phyloP scores from a whole-genome alignment of 768 basidiomycete genomes.

The Pisolithus microcarpus region DNA sequence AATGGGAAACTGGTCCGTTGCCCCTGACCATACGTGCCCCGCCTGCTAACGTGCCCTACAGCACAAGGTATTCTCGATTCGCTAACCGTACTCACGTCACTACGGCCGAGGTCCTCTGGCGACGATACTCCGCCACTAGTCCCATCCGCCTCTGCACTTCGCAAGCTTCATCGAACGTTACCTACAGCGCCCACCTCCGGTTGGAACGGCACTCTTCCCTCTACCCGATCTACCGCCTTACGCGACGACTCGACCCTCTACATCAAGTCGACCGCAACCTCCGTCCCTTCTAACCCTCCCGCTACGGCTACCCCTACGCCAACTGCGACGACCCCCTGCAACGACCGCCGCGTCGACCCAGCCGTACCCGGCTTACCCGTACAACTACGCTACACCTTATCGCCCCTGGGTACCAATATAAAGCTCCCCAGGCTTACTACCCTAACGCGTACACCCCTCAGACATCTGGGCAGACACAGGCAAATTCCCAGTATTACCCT shows the following conservation, averaged over 20 bases:
- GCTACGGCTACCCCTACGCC: slow-evolving; percentile 30
- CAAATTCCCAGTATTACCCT: slow-evolving; percentile 30
- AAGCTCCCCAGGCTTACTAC: slow-evolving; percentile 33
- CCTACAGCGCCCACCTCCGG: slow-evolving; percentile 52
- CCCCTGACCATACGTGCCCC: slow-evolving; percentile 2
- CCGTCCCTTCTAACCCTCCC: slow-evolving; percentile 26
- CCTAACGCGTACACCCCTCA: slow-evolving; percentile 21
- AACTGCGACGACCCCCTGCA: slow-evolving; percentile 14
- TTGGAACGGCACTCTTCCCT: slow-evolving; percentile 70
- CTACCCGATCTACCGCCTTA: slow-evolving; percentile 50
- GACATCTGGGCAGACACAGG: slow-evolving; percentile 20
- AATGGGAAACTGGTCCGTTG: slow-evolving; percentile 72
- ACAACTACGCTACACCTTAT: slow-evolving; percentile 30
- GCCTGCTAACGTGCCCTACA: slow-evolving; percentile 25
- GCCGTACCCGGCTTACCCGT: slow-evolving; percentile 28
- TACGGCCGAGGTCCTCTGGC: slow-evolving; percentile 56
- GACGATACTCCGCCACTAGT: slow-evolving; percentile 41
- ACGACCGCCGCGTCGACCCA: slow-evolving; percentile 21
- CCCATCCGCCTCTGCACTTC: slow-evolving; percentile 60
- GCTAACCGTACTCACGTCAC: slow-evolving; percentile 55
- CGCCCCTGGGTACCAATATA: slow-evolving; percentile 31
- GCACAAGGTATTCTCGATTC: slow-evolving; percentile 71
- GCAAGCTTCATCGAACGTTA: slow-evolving; percentile 63
- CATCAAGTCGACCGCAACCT: slow-evolving; percentile 41
- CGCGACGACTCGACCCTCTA: slow-evolving; percentile 72